Evolutionary conservation across 2,329 filamentous ascomycete species (phyloP), one percentile per base, ranked within the genome.

Genomic region (Coniochaeta prunicola): DNA sequence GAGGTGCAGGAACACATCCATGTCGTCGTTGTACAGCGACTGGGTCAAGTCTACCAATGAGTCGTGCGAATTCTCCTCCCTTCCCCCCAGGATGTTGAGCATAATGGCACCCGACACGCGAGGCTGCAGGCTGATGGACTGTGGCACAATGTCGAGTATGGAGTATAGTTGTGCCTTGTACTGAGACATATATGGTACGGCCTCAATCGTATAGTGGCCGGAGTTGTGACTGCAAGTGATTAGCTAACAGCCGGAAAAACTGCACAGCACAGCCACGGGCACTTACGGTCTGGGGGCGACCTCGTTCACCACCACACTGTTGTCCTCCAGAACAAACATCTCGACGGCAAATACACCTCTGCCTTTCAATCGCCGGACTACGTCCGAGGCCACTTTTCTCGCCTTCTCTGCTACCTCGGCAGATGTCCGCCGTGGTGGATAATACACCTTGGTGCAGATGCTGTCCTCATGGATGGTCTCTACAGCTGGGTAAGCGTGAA

Each of bases 271-370:
- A 30, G 53, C 40, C 56, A 85, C 83, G 40, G 36, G 38, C 7
- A 62, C 65, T 65, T 60, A 66, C 59, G 78, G 77, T 17, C 91
- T 81, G 13, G 90, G 91, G 0, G 91, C 91, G 63, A 96, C 88
- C 74, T 96, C 92, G 72, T 96, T 96, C 66, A 97, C 82, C 59
- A 96, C 75, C 1, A 96, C 80, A 69, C 66, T 76, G 76, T 85
- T 85, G 66, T 94, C 85, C 55, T 86, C 76, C 12, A 92, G 82
- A 3, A 97, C 75, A 74, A 99, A 99, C 86, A 97, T 90, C 75
- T 99, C 94, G 0, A 97, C 93, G 0, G 93, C 94, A 73, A 97
- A 99, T 33, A 96, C 90, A 63, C 94, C 94, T 62, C 94, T 88
- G 57, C 94, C 94, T 77, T 87, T 86, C 58, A 99, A 88, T 57